phyloP scores from a whole-genome alignment of 257 asterid species.

The Primulina huaijiensis region DNA sequence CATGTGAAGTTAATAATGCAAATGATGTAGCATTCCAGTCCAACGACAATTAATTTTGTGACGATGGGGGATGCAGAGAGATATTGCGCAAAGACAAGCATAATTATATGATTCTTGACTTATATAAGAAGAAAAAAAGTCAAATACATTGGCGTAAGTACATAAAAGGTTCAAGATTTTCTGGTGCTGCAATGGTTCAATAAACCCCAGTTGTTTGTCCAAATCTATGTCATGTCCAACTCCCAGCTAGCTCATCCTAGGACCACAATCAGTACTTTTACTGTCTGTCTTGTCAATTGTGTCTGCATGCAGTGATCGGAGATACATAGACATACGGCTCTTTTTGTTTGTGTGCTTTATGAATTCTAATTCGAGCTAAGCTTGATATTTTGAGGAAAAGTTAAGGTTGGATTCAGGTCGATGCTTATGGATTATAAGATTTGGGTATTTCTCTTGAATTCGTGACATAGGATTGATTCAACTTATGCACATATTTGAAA shows the following conservation, averaged over 20 bases:
- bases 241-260: conserved; percentile 27
- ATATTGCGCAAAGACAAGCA: conserved; percentile 22
- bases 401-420: too few relatives aligned
- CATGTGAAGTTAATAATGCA: neutral
- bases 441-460: too few relatives aligned
- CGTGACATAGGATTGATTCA: too few relatives aligned
- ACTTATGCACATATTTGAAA: too few relatives aligned
- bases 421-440: too few relatives aligned
- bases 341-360: too few relatives aligned
- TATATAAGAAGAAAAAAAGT: conserved; percentile 7
- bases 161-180: conserved; percentile 24
- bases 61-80: conserved; percentile 2
- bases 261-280: conserved; percentile 10
- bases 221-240: conserved; percentile 10
- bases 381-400: too few relatives aligned
- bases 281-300: neutral
- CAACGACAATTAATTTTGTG: neutral
- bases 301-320: too few relatives aligned
- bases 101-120: conserved; percentile 21
- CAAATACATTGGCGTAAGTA: conserved; percentile 21
- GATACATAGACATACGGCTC: too few relatives aligned
- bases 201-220: conserved; percentile 22
- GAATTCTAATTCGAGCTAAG: too few relatives aligned
- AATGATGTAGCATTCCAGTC: neutral
- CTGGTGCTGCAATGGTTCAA: conserved; percentile 31